A percentile compares a stretch with the other conserved stretches of the same genome.
These are phyloP conservation scores for Fistulinella prunicolor DNA, from an alignment of 768 basidiomycete species.

Conservation along the genomic window DNA sequence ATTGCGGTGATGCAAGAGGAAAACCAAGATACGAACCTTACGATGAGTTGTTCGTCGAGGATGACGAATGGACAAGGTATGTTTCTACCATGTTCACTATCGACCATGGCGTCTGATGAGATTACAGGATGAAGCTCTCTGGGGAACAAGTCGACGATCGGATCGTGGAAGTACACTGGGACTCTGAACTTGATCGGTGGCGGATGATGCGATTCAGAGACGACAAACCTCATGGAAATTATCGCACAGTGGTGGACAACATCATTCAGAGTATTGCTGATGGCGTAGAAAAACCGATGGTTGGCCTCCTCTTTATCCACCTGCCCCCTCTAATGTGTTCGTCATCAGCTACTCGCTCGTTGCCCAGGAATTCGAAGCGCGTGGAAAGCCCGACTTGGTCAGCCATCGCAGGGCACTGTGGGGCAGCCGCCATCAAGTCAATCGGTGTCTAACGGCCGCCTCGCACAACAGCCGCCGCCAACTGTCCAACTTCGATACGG, in stretches of 20 bases:
- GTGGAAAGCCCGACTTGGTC: conserved; percentile 67
- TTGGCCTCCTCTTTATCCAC: conserved; percentile 38
- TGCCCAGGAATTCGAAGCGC: conserved; percentile 61
- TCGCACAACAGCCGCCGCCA: conserved; percentile 17
- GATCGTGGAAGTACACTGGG: conserved; percentile 94
- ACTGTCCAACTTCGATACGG: conserved; percentile 47
- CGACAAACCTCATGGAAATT: conserved; percentile 94
- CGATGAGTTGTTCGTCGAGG: conserved; percentile 81
- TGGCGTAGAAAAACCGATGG: conserved; percentile 86
- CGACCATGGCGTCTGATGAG: conserved; percentile 3
- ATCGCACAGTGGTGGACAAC: conserved; percentile 76
- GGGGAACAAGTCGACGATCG: conserved; percentile 92
- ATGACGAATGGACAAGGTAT: conserved; percentile 92
- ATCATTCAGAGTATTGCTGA: conserved; percentile 91
- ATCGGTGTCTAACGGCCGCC: conserved; percentile 22
- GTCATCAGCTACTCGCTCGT: conserved; percentile 61
- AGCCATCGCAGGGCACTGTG: conserved; percentile 28
- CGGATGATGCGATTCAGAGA: conserved; percentile 91
- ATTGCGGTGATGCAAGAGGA: conserved; percentile 65
- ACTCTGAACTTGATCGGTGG: conserved; percentile 63
- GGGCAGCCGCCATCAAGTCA: conserved; percentile 22
- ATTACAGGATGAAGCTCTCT: conserved; percentile 70
- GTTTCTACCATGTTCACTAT: conserved; percentile 29
- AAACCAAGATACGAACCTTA: conserved; percentile 71
- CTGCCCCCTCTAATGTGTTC: conserved; percentile 10